Evolutionary conservation across 257 asterid species (phyloP).

Genomic region (Handroanthus guayacan): DNA sequence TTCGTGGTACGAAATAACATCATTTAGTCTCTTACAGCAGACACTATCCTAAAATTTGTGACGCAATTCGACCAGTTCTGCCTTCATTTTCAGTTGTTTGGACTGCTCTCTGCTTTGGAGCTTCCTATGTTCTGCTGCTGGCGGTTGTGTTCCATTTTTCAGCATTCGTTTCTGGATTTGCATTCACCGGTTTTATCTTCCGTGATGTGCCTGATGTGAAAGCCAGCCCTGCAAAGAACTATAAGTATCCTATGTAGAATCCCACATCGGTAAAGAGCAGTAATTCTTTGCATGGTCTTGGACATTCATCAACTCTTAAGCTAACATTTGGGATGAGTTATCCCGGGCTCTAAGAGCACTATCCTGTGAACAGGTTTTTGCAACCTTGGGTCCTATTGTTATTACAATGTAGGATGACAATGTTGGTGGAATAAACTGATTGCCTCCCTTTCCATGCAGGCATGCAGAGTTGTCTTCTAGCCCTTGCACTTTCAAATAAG

Average conservation of each 20-base stretch:
- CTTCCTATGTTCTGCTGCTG: constrained; percentile 78
- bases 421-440: constrained; percentile 32
- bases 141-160: constrained; percentile 83
- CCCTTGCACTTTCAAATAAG: constrained; percentile 91
- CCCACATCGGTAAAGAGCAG: too few species aligned
- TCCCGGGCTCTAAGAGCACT: too few species aligned
- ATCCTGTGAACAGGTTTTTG: constrained; percentile 63
- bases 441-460: constrained; percentile 49
- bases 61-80: constrained; percentile 68
- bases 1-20: background rate
- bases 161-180: constrained; percentile 79
- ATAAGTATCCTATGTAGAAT: constrained; percentile 59
- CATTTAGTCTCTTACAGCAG: constrained; percentile 53
- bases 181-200: constrained; percentile 67
- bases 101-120: constrained; percentile 76
- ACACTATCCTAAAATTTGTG: constrained; percentile 69
- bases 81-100: constrained; percentile 73
- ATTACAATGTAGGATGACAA: background rate
- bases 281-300: too few species aligned
- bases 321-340: too few species aligned
- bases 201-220: constrained; percentile 71
- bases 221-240: constrained; percentile 88
- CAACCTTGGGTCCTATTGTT: background rate
- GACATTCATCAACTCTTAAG: too few species aligned
- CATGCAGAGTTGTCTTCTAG: constrained; percentile 99